Base-by-base conservation (phyloP, 1,284 basidiomycete species). In the Laetiporus sulphureus region DNA sequence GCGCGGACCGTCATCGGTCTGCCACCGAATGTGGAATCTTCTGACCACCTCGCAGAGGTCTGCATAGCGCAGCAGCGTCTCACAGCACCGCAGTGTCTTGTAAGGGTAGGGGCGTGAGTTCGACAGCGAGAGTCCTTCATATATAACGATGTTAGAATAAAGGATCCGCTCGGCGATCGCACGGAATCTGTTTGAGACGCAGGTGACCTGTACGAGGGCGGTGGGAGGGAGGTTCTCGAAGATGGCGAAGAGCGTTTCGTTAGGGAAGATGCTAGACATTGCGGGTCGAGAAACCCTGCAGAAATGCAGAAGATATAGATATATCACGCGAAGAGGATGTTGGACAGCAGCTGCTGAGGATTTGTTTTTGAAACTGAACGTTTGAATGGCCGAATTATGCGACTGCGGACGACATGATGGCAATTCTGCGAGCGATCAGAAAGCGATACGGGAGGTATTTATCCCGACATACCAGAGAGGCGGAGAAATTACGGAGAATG, bases 91-190 rank as follows among this genome's bases (percentile, higher is more conserved):
- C 4, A 68, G 52, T 0, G 77, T 78, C 39, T 60, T 64, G 48
- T 56, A 57, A 0, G 75, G 75, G 11, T 60, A 43, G 16, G 68
- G 68, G n/a, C n/a, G n/a, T n/a, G n/a, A n/a, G 3, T 66, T 62
- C 3, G 64, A 50, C 30, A 62, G 60, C n/a, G 69, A 65, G 42
- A 78, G 58, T 22, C 55, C 39, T 49, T 81, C 78, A 38, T 56
- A 59, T 48, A 81, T 67, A 49, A 50, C 52, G 48, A 79, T 63
- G 40, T 68, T 66, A 13, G 73, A 58, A 55, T 82, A 82, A 32
- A 82, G 69, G 23, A 75, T 55, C 47, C 72, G 71, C 55, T 80
- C 78, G 2, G 74, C 74, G 30, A 79, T 67, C 29, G 64, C 70
- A 45, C 68, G 73, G 62, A 76, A 77, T 15, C 67, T 66, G 34